Evolutionary conservation across 305 asterid genomes (phyloP).

Genomic region (Solanum aculeatissimum): DNA sequence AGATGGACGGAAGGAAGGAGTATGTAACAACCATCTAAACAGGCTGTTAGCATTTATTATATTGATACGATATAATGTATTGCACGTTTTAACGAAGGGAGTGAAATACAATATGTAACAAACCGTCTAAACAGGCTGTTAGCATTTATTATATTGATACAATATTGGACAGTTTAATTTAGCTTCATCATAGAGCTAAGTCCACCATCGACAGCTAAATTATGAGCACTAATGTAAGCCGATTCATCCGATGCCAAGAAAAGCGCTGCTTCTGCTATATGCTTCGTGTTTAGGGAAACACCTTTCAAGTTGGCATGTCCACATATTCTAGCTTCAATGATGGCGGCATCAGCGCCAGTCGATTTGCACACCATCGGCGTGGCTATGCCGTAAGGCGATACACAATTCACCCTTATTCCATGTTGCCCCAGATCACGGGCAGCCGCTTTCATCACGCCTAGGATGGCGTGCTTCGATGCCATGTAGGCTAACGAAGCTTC

Average conservation of each 20-base stretch:
- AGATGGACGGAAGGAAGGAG: no score
- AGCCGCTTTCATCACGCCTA: slow-evolving; percentile 15
- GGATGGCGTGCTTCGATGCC: slow-evolving; percentile 18
- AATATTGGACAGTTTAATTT: no score
- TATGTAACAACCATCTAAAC: no score
- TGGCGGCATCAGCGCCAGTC: neutral
- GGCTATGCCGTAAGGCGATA: slow-evolving; percentile 21
- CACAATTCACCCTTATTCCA: slow-evolving; percentile 32
- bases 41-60: no score
- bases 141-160: neutral
- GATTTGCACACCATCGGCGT: slow-evolving; percentile 17
- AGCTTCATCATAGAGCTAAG: neutral
- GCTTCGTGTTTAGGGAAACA: slow-evolving; percentile 6
- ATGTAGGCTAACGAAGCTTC: slow-evolving; percentile 25
- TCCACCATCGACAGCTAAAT: slow-evolving; percentile 48
- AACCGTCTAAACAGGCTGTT: neutral
- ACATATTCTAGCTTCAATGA: neutral
- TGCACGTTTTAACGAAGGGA: no score
- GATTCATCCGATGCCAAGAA: slow-evolving; percentile 34
- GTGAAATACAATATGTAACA: no score
- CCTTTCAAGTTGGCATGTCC: slow-evolving; percentile 19
- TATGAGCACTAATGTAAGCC: slow-evolving; percentile 27
- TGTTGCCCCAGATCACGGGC: slow-evolving; percentile 25
- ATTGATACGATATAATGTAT: no score
- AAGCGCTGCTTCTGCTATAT: slow-evolving; percentile 29